Evolutionary conservation across 2,329 filamentous ascomycete species (phyloP).

Genomic region (Atkinsonella hypoxylon): DNA sequence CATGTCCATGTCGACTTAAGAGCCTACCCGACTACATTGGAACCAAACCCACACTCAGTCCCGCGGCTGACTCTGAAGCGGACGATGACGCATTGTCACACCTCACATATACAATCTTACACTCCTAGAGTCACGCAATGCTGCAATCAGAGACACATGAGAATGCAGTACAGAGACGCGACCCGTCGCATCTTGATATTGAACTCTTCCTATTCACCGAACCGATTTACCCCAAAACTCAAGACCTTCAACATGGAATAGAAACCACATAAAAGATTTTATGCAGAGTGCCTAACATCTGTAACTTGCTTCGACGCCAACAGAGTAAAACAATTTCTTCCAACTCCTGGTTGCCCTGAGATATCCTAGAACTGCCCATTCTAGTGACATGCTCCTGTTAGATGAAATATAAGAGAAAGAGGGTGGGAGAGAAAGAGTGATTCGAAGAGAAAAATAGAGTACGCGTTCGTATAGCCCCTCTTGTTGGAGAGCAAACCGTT

Average conservation of each 20-base stretch:
- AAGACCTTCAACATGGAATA: not conserved
- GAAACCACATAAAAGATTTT: not conserved
- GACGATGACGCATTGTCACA: no score
- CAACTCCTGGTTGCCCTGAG: constrained; percentile 7
- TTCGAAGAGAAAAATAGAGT: constrained; percentile 6
- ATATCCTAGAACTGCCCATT: constrained; percentile 2
- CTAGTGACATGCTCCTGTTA: not conserved
- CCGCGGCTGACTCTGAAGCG: no score
- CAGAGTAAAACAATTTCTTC: not conserved
- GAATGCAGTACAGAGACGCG: not conserved
- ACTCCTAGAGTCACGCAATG: no score
- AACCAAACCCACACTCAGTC: no score
- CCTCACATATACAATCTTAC: no score
- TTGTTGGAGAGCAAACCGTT: no score
- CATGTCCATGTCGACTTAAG: no score
- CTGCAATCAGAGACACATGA: no score
- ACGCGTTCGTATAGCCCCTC: no score
- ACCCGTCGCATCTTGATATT: not conserved
- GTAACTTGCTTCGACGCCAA: constrained; percentile 5
- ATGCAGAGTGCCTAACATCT: not conserved
- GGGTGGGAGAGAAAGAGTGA: not conserved
- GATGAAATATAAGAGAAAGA: not conserved
- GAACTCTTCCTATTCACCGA: not conserved
- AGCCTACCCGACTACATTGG: no score
- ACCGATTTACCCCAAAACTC: not conserved